These are phyloP conservation scores for cucumber (Cucumis sativus) DNA, from an alignment of 306 rosid species.

Conservation along the genomic window DNA sequence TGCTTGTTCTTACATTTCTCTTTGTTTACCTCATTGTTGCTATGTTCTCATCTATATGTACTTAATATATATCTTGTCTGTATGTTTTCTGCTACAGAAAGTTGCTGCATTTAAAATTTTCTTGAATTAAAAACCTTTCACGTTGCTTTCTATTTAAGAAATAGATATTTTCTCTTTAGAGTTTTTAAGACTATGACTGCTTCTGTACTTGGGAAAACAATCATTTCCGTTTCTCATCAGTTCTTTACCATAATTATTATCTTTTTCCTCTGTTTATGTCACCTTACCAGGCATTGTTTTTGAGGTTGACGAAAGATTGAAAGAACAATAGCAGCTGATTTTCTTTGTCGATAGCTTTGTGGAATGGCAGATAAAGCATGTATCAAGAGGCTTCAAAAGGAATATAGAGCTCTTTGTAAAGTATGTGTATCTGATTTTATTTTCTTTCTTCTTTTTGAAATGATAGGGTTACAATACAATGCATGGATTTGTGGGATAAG, in stretches of 20 bases:
- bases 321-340: constrained; percentile 11
- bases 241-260: not conserved
- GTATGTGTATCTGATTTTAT: constrained; percentile 15
- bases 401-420: constrained; percentile 97
- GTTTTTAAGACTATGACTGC: not conserved
- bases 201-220: not conserved
- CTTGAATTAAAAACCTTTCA: not conserved
- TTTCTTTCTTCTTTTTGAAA: not conserved
- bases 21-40: not conserved
- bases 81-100: not conserved
- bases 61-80: not conserved
- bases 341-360: constrained; percentile 11
- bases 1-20: not conserved
- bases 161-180: not conserved
- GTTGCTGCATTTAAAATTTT: not conserved
- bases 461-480: not conserved
- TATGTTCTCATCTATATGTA: not conserved
- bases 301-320: constrained; percentile 13
- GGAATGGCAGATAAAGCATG: constrained; percentile 92
- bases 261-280: constrained; percentile 11
- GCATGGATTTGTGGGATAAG: not conserved
- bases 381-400: constrained; percentile 92
- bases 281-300: constrained; percentile 7
- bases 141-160: not conserved
- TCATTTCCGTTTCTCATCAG: not conserved